Base-by-base conservation (phyloP, 2,329 filamentous ascomycete genomes). In the Colletotrichum sp. region DNA sequence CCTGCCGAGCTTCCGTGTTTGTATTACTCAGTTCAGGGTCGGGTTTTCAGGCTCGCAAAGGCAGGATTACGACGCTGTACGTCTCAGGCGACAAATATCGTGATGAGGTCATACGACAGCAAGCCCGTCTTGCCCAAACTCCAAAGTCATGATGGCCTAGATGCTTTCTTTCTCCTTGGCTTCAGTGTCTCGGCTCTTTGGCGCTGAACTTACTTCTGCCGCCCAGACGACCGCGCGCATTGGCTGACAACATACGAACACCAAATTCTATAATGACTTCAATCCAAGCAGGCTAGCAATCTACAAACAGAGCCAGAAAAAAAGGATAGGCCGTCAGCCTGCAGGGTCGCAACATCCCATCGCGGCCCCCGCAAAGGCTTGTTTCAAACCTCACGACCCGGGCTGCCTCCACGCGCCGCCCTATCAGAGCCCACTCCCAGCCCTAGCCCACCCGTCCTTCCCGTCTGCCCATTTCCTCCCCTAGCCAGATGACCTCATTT, bases 401-500 rank as follows among this genome's bases (percentile, higher is more conserved):
- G 62, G 59, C 15, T 52, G 32, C 24, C 30, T 32, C n/a, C 7
- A 64, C 28, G 26, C 68, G 36, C 39, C 55, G 72, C 44, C 75
- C 59, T 77, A 72, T 66, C 55, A 69, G 30, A 68, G 15, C 36
- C 26, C 26, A 24, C 18, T 16, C 22, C 22, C n/a, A 55, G 10
- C 39, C 16, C 57, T 59, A 48, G 69, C 44, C 55, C 57, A 32
- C 44, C 30, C 44, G 44, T 52, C 28, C 26, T 5, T 63, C 59
- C 30, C 30, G 24, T 48, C 67, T 59, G 39, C 48, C 64, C 44
- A 60, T 77, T 16, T 22, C n/a, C 22, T 22, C 28, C 73, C 36
- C 28, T 12, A 39, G 48, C 32, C 57, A 15, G 26, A 72, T 77
- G 75, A 77, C 75, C 75, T 77, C 76, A 77, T 69, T 16, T 8